These are phyloP conservation scores for Thermomucor indicae-seudaticae DNA, from an alignment of 371 early-diverging fungal genomes.

Conservation along the genomic window DNA sequence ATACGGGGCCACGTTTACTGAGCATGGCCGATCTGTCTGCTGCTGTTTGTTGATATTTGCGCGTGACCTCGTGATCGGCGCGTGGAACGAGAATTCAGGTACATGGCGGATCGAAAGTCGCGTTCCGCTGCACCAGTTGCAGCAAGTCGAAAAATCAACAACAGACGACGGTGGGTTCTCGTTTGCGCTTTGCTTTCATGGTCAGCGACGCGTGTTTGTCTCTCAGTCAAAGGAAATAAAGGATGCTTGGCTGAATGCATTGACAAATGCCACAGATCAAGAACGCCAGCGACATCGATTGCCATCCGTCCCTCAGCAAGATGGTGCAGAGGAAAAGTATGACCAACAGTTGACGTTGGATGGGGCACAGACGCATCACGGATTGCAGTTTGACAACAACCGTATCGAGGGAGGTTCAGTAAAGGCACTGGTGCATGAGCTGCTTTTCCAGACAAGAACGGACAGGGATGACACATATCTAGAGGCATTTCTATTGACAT, in stretches of 20 bases:
- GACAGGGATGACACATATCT: constrained; percentile 16
- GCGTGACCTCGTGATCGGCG: constrained; percentile 5
- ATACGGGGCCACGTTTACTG: constrained; percentile 21
- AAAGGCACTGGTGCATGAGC: constrained; percentile 63
- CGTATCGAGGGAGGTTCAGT: constrained; percentile 54
- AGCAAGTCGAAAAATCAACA: constrained; percentile 3
- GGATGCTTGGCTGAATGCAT: constrained; percentile 4
- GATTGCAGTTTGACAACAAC: constrained; percentile 5
- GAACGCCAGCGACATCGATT: not conserved
- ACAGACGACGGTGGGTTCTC: not conserved
- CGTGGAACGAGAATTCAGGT: not conserved
- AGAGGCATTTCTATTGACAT: constrained; percentile 55
- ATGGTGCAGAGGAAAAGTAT: too few relatives aligned
- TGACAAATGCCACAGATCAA: not conserved
- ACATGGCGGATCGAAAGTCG: constrained; percentile 6
- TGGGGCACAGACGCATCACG: constrained; percentile 2
- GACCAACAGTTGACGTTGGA: not conserved
- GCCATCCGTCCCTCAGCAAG: too few relatives aligned
- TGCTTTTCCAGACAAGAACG: constrained; percentile 43
- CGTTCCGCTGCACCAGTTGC: constrained; percentile 7
- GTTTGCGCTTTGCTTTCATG: not conserved
- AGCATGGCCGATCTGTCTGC: constrained; percentile 13
- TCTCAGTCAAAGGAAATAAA: not conserved
- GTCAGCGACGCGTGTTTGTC: constrained; percentile 1
- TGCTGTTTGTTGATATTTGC: constrained; percentile 16